Percentiles rank a stretch among this genome's conserved stretches.
phyloP scores from a whole-genome alignment of 1,284 basidiomycete genomes.

The Pseudozyma sp. region DNA sequence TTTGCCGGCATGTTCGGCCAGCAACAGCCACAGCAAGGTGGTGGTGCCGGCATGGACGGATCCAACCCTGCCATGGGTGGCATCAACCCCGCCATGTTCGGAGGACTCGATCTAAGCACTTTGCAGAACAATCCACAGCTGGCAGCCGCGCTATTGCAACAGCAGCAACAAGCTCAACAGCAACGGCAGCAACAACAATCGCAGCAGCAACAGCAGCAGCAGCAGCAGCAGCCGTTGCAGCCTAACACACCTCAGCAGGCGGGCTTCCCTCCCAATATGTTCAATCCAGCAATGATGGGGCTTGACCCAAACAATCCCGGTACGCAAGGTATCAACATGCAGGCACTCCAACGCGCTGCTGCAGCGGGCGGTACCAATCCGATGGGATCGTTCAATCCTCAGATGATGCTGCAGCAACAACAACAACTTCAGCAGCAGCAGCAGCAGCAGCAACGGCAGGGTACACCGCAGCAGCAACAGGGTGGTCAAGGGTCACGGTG shows the following conservation, averaged over 20 bases:
- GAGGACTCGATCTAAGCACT: conserved; percentile 38
- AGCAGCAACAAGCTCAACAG: conserved; percentile 37
- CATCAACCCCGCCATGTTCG: conserved; percentile 53
- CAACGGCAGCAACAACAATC: conserved; percentile 34
- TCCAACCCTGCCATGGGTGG: conserved; percentile 30
- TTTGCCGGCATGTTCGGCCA: conserved; percentile 52
- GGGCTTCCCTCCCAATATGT: conserved; percentile 37
- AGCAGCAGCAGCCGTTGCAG: conserved; percentile 31
- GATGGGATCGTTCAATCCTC: conserved; percentile 43
- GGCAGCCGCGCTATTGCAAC: conserved; percentile 37
- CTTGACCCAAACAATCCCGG: conserved; percentile 37
- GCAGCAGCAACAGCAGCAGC: conserved; percentile 40
- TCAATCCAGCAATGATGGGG: conserved; percentile 44
- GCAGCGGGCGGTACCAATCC: conserved; percentile 41
- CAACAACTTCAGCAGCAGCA: conserved; percentile 38
- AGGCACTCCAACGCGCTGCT: conserved; percentile 44
- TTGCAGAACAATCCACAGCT: conserved; percentile 48
- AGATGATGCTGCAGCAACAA: conserved; percentile 49
- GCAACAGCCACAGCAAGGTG: conserved; percentile 32
- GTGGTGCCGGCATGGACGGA: conserved; percentile 31
- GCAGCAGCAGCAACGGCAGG: conserved; percentile 34
- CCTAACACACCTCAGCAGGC: conserved; percentile 35
- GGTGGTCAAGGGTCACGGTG: conserved; percentile 29
- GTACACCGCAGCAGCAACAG: conserved; percentile 26
- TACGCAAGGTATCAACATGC: conserved; percentile 38